A percentile compares a stretch with the other conserved stretches of the same genome.
Conservation (phyloP, 768 basidiomycete species). For the Glaciozyma antarctica region DNA sequence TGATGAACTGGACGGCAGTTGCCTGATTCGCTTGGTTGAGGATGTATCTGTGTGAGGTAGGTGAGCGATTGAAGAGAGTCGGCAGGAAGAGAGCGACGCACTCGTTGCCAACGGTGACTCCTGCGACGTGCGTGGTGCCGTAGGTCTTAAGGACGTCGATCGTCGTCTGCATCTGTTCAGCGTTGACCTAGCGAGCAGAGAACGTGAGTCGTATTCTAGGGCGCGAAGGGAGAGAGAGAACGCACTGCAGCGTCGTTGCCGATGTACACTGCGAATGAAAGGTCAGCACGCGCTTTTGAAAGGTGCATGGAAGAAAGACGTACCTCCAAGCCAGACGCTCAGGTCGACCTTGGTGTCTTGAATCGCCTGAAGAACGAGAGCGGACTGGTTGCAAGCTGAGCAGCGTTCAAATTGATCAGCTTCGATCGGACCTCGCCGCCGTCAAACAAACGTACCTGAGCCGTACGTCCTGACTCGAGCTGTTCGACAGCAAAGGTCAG, state of each 20-base stretch:
- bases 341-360: constrained; percentile 73
- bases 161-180: constrained; percentile 57
- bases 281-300: constrained; percentile 6
- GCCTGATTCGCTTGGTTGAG: constrained; percentile 14
- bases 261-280: constrained; percentile 36
- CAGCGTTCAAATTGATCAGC: constrained; percentile 29
- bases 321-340: neutral
- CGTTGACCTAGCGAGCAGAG: constrained; percentile 47
- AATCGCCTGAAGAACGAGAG: constrained; percentile 67
- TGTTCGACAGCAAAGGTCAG: too few relatives aligned
- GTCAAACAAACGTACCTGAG: too few relatives aligned
- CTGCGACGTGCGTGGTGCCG: constrained; percentile 63
- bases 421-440: too few relatives aligned
- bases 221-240: neutral
- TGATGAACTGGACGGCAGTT: constrained; percentile 4
- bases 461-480: too few relatives aligned
- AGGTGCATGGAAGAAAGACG: neutral
- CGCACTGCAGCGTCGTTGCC: neutral
- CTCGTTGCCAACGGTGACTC: constrained; percentile 87
- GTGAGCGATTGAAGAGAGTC: constrained; percentile 38
- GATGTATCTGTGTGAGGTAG: constrained; percentile 51
- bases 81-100: constrained; percentile 50
- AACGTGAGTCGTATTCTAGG: too few relatives aligned
- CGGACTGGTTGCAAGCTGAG: constrained; percentile 37
- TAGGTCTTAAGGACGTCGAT: constrained; percentile 62